Conservation (phyloP, 331 rosid genomes). For the Malus hybrid region DNA sequence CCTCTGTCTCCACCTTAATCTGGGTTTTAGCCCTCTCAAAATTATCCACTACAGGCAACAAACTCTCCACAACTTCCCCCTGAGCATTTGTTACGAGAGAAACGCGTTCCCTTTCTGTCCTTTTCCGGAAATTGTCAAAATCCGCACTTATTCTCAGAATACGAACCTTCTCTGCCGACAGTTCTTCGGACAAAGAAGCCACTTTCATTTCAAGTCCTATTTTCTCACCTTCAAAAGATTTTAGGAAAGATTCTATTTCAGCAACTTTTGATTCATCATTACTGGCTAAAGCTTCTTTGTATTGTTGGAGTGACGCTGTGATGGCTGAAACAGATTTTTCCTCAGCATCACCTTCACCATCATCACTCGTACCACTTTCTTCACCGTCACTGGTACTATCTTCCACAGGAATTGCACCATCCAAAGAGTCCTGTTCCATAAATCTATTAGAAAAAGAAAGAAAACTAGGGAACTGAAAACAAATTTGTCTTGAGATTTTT, state of each 20-base stretch:
- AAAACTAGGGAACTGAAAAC: neutral
- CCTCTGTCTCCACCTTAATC: slow-evolving; percentile 86
- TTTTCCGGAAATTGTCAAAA: slow-evolving; percentile 91
- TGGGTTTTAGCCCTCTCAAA: slow-evolving; percentile 92
- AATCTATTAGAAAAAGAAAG: slow-evolving; percentile 23
- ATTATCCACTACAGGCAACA: slow-evolving; percentile 76
- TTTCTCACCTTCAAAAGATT: slow-evolving; percentile 70
- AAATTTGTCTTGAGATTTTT: no score
- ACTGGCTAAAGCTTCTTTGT: slow-evolving; percentile 68
- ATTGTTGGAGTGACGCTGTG: slow-evolving; percentile 43
- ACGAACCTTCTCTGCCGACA: slow-evolving; percentile 55
- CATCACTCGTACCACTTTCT: slow-evolving; percentile 27
- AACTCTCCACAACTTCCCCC: slow-evolving; percentile 84
- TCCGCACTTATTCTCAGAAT: slow-evolving; percentile 87
- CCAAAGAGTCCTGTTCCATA: slow-evolving; percentile 63
- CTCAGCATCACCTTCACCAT: slow-evolving; percentile 32
- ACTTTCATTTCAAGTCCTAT: slow-evolving; percentile 42
- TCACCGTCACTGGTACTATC: slow-evolving; percentile 36
- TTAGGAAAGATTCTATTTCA: slow-evolving; percentile 60
- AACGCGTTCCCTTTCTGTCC: slow-evolving; percentile 85
- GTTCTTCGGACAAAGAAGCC: slow-evolving; percentile 52
- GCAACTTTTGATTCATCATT: slow-evolving; percentile 55
- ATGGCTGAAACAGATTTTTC: slow-evolving; percentile 50
- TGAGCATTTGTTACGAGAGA: slow-evolving; percentile 80
- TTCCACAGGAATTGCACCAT: slow-evolving; percentile 38